Conservation (phyloP, 1,284 basidiomycete species). For the Pulchroboletus neoregius region DNA sequence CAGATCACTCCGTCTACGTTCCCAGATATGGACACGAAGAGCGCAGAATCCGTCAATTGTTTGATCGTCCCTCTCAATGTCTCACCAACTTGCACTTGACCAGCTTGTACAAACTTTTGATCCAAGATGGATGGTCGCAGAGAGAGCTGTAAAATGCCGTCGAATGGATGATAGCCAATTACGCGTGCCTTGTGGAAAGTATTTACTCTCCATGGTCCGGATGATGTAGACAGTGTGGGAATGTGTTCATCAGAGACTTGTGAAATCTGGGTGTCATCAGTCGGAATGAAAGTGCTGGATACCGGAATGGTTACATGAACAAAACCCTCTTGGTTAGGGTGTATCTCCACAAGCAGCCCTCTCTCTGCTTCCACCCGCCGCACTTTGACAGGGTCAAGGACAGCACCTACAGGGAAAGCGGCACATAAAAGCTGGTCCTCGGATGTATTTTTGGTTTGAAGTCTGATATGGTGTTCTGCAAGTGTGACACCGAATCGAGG, state of each 20-base stretch:
- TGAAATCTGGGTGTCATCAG: constrained; percentile 66
- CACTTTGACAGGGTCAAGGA: constrained; percentile 72
- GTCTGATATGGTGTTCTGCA: constrained; percentile 65
- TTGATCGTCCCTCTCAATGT: constrained; percentile 83
- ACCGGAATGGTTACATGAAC: constrained; percentile 64
- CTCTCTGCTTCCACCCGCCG: constrained; percentile 74
- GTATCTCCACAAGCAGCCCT: constrained; percentile 71
- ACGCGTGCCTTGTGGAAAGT: constrained; percentile 86
- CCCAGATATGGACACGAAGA: constrained; percentile 84
- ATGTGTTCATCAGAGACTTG: constrained; percentile 91
- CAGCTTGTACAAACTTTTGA: constrained; percentile 84
- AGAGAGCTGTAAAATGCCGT: constrained; percentile 86
- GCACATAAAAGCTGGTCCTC: constrained; percentile 42
- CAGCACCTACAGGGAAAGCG: constrained; percentile 70
- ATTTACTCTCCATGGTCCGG: constrained; percentile 77
- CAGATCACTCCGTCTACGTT: constrained; percentile 91
- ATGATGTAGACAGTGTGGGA: constrained; percentile 63
- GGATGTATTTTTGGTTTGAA: constrained; percentile 39
- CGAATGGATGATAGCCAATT: constrained; percentile 83
- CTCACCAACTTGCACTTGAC: constrained; percentile 83
- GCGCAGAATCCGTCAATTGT: constrained; percentile 70
- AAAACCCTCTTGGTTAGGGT: constrained; percentile 69
- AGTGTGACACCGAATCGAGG: constrained; percentile 81
- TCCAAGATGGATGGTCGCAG: constrained; percentile 81
- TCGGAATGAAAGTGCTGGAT: neutral